phyloP scores from a whole-genome alignment of 257 asterid species.

The Nemophila menziesii region DNA sequence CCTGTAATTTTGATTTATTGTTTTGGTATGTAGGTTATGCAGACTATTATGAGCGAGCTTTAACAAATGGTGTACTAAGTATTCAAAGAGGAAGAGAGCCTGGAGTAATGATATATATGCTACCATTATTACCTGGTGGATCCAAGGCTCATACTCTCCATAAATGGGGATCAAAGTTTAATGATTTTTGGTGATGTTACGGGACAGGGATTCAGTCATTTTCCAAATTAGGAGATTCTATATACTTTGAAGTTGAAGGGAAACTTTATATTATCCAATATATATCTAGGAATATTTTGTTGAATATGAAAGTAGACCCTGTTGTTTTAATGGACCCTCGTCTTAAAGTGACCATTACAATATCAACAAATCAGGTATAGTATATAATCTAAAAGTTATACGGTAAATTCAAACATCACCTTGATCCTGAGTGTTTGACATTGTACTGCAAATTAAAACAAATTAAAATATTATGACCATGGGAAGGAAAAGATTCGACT shows the following conservation, averaged over 20 bases:
- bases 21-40: conserved; percentile 52
- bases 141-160: conserved; percentile 76
- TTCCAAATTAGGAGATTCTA: conserved; percentile 86
- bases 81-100: conserved; percentile 88
- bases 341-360: conserved; percentile 34
- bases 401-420: too few species aligned
- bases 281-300: conserved; percentile 38
- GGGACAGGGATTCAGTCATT: conserved; percentile 94
- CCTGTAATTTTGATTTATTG: too few species aligned
- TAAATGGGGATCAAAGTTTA: conserved; percentile 62
- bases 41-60: conserved; percentile 79
- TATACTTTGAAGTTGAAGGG: conserved; percentile 77
- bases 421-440: too few species aligned
- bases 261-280: conserved; percentile 62
- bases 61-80: conserved; percentile 81
- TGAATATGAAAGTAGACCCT: conserved; percentile 40
- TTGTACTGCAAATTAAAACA: too few species aligned
- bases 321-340: conserved; percentile 57
- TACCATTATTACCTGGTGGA: conserved; percentile 56
- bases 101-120: conserved; percentile 89
- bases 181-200: conserved; percentile 92
- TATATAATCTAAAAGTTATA: too few species aligned
- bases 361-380: conserved; percentile 34
- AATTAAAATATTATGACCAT: too few species aligned
- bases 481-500: too few species aligned